Conservation (phyloP, 2,329 filamentous ascomycete genomes). For the Pestalotiopsis fici region DNA sequence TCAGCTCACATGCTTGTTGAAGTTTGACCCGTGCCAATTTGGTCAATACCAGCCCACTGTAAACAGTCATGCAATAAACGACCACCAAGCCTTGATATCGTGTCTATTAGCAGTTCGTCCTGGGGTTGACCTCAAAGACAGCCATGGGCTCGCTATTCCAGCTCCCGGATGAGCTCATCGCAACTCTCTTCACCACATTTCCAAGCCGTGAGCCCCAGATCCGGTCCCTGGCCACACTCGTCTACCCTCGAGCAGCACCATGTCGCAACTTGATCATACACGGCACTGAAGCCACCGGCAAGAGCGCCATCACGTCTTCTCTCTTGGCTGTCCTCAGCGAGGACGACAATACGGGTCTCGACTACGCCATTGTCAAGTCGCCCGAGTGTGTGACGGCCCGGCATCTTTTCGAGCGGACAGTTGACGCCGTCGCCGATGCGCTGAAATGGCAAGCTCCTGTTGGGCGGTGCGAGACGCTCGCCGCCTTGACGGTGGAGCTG, state of each 20-base stretch:
- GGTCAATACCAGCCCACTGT: not conserved
- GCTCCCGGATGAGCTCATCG: constrained; percentile 52
- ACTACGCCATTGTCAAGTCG: constrained; percentile 66
- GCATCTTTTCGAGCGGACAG: constrained; percentile 74
- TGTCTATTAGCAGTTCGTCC: not conserved
- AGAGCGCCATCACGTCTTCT: constrained; percentile 68
- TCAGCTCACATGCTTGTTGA: not conserved
- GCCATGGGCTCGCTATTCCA: constrained; percentile 45
- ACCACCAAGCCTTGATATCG: not conserved
- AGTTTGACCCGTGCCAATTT: not conserved
- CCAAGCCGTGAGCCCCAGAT: constrained; percentile 63
- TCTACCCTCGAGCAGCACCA: constrained; percentile 67
- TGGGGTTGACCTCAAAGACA: not conserved
- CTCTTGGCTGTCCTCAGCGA: constrained; percentile 55
- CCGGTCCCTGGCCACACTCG: constrained; percentile 55
- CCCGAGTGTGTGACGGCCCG: constrained; percentile 77
- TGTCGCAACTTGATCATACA: constrained; percentile 77
- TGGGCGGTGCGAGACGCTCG: constrained; percentile 76
- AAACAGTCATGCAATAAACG: not conserved
- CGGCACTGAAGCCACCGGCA: constrained; percentile 85
- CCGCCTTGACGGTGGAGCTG: constrained; percentile 74
- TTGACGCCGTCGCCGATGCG: constrained; percentile 59
- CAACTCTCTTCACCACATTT: constrained; percentile 47
- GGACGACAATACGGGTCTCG: constrained; percentile 49
- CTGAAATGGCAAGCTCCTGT: constrained; percentile 50